Percentiles rank a stretch among this genome's conserved stretches.
These are phyloP conservation scores for Fusarium xylarioides DNA, from an alignment of 2,329 filamentous ascomycete genomes.

Conservation along the genomic window DNA sequence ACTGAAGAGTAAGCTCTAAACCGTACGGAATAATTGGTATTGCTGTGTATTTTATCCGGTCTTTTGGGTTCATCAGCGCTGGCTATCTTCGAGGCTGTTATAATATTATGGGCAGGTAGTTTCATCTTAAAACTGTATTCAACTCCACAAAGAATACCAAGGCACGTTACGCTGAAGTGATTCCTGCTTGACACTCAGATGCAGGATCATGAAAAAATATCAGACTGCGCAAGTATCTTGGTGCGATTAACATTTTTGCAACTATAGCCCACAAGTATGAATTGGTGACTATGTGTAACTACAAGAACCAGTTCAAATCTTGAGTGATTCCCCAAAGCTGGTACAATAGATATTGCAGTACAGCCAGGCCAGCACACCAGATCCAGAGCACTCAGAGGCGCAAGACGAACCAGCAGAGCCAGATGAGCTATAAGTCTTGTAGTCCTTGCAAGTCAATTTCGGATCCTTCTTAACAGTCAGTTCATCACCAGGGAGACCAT, in stretches of 20 bases:
- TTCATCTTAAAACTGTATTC: background rate
- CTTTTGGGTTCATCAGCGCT: rapidly evolving
- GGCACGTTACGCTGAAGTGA: no score
- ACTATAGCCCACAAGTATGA: rapidly evolving
- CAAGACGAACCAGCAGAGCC: rapidly evolving
- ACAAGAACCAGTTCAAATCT: rapidly evolving
- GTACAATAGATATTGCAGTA: background rate
- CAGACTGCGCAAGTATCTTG: no score
- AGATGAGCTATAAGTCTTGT: background rate
- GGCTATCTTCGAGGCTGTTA: rapidly evolving
- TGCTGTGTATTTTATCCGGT: background rate
- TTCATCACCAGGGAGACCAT: background rate
- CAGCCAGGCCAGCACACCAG: background rate
- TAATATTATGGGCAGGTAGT: background rate
- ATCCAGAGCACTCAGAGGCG: background rate
- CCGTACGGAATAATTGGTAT: no score
- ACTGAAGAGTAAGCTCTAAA: conserved; percentile 13
- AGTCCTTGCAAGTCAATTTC: background rate
- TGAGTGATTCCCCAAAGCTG: background rate
- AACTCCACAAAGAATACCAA: no score
- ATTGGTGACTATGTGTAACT: background rate
- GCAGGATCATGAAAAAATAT: no score
- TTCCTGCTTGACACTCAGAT: no score
- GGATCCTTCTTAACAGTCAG: background rate
- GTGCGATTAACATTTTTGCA: no score